A percentile compares a stretch with the other conserved stretches of the same genome.
phyloP scores from a whole-genome alignment of 2,329 filamentous ascomycete genomes.

The Trichoderma arundinaceum region DNA sequence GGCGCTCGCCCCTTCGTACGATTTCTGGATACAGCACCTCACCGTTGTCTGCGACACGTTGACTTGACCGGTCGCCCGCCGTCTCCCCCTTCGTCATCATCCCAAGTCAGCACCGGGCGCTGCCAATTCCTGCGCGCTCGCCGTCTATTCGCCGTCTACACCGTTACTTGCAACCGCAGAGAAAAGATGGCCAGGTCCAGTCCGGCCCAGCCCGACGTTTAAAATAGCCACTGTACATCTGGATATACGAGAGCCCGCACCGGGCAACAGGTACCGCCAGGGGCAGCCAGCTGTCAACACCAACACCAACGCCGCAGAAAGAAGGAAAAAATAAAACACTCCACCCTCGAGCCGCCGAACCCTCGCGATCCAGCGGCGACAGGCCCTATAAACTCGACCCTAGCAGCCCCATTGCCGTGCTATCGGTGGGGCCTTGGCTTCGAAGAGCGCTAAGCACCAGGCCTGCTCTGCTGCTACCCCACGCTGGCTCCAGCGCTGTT shows the following conservation, averaged over 20 bases:
- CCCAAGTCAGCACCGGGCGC: too few species aligned
- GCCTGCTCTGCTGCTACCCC: slow-evolving; percentile 29
- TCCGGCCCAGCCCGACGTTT: slow-evolving; percentile 30
- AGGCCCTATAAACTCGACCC: slow-evolving; percentile 24
- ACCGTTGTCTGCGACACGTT: not conserved
- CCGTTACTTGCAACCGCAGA: slow-evolving; percentile 17
- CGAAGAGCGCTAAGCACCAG: slow-evolving; percentile 29
- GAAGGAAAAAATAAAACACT: not conserved
- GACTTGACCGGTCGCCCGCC: not conserved
- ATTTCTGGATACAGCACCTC: not conserved
- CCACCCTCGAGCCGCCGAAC: slow-evolving; percentile 24
- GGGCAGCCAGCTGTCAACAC: slow-evolving; percentile 23
- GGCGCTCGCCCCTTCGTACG: not conserved
- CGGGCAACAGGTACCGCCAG: slow-evolving; percentile 10
- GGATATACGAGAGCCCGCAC: slow-evolving; percentile 15
- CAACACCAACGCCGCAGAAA: not conserved
- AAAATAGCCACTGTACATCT: slow-evolving; percentile 22
- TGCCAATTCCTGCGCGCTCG: not conserved
- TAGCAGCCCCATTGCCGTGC: slow-evolving; percentile 29
- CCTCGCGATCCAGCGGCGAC: slow-evolving; percentile 20
- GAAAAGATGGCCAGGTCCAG: slow-evolving; percentile 20
- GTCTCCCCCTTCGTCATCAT: not conserved
- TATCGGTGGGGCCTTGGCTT: slow-evolving; percentile 24
- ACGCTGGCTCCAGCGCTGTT: slow-evolving; percentile 27
- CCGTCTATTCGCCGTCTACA: slow-evolving; percentile 1